A percentile compares a stretch with the other conserved stretches of the same genome.
phyloP scores from a whole-genome alignment of 129 eudicot genomes.

The Arctium minus region DNA sequence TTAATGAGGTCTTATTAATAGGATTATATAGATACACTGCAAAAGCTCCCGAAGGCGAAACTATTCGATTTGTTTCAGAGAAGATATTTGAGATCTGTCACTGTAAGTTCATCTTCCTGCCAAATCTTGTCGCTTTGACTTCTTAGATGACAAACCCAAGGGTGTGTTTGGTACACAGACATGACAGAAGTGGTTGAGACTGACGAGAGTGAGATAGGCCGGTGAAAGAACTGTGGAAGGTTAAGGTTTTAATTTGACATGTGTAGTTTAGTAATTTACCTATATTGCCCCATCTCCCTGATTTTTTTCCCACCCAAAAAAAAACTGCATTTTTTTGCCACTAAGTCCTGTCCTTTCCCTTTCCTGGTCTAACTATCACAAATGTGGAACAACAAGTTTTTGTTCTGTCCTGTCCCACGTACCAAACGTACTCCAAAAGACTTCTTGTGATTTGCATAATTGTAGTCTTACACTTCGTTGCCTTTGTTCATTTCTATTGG shows the following conservation, averaged over 20 bases:
- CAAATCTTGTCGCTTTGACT: background rate
- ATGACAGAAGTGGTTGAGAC: background rate
- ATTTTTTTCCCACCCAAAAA: background rate
- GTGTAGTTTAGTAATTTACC: background rate
- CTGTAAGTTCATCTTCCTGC: conserved; percentile 35
- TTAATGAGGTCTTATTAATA: conserved; percentile 22
- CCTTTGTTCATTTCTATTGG: background rate
- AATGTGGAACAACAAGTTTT: too few species aligned
- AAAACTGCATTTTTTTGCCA: background rate
- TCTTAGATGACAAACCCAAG: background rate
- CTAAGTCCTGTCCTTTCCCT: too few species aligned
- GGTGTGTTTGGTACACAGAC: background rate
- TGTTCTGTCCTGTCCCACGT: background rate
- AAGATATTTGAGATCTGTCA: conserved; percentile 77
- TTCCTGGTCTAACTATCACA: too few species aligned
- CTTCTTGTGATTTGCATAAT: background rate
- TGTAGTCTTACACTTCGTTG: conserved; percentile 3
- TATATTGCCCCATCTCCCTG: background rate
- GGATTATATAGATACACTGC: conserved; percentile 77
- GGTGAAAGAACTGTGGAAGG: background rate
- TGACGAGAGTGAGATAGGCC: background rate
- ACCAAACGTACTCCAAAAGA: background rate
- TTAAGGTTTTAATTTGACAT: background rate
- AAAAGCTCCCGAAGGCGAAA: conserved; percentile 74
- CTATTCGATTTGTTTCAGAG: conserved; percentile 70